phyloP scores from a whole-genome alignment of 306 rosid genomes.

The Vachellia collinsii region DNA sequence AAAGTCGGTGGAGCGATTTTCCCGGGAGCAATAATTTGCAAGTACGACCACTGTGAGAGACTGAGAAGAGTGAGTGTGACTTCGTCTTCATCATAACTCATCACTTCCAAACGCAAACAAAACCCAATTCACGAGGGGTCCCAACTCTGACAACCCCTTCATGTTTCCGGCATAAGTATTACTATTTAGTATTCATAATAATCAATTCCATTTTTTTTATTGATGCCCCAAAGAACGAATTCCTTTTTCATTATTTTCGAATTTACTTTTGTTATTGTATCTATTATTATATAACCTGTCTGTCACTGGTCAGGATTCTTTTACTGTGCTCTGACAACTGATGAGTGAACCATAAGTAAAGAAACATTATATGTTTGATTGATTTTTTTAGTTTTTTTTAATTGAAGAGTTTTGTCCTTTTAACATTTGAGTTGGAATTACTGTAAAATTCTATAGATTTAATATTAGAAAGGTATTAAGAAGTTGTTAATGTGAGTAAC shows the following conservation, averaged over 20 bases:
- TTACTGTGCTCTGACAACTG: slow-evolving; percentile 23
- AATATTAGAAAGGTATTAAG: no score
- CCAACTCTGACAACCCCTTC: slow-evolving; percentile 40
- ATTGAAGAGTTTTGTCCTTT: neutral
- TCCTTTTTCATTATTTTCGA: neutral
- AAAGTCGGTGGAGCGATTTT: slow-evolving; percentile 24
- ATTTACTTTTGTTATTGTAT: slow-evolving; percentile 12
- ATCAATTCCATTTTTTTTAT: neutral
- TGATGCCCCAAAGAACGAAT: neutral
- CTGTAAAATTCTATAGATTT: no score
- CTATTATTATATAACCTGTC: slow-evolving; percentile 26
- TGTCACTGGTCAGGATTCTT: slow-evolving; percentile 31
- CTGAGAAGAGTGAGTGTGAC: neutral
- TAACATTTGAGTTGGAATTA: no score
- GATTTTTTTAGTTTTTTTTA: neutral
- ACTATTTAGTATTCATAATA: no score
- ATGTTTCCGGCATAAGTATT: neutral
- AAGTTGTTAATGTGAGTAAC: no score
- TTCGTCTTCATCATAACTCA: slow-evolving; percentile 5
- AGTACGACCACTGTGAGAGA: slow-evolving; percentile 23
- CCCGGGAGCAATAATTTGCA: slow-evolving; percentile 60
- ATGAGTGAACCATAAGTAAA: slow-evolving; percentile 34
- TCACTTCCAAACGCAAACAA: slow-evolving; percentile 22
- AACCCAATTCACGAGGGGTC: slow-evolving; percentile 56
- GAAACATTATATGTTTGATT: neutral